These are phyloP conservation scores for Plenodomus biglobosus DNA, from an alignment of 2,329 filamentous ascomycete species.

Conservation along the genomic window DNA sequence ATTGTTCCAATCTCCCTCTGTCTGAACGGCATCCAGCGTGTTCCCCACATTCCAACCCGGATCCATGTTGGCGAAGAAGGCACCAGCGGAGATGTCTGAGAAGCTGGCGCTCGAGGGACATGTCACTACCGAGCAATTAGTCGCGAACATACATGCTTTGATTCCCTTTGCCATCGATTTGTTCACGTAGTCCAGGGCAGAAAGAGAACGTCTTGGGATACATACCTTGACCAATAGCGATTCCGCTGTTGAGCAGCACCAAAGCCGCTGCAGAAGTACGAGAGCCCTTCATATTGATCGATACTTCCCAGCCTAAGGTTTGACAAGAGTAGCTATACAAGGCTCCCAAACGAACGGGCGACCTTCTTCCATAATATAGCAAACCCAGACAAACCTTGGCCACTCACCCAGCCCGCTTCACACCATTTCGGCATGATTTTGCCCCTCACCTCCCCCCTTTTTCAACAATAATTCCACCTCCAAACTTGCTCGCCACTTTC, in stretches of 20 bases:
- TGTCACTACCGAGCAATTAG: conserved; percentile 23
- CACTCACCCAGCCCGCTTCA: no score
- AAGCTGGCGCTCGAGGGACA: conserved; percentile 49
- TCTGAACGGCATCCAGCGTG: conserved; percentile 58
- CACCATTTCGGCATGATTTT: no score
- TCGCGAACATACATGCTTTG: no score
- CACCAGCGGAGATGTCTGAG: conserved; percentile 49
- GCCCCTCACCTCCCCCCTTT: not conserved
- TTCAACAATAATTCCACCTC: not conserved
- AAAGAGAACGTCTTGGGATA: not conserved
- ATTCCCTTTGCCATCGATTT: not conserved
- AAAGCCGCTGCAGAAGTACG: conserved; percentile 8
- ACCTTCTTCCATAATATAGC: not conserved
- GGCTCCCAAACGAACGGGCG: not conserved
- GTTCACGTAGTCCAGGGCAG: not conserved
- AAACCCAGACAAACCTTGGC: no score
- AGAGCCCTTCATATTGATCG: conserved; percentile 3
- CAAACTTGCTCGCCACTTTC: not conserved
- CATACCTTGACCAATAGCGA: conserved; percentile 19
- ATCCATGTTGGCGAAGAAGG: conserved; percentile 53
- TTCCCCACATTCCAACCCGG: conserved; percentile 65
- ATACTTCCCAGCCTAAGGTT: not conserved
- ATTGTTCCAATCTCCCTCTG: conserved; percentile 63
- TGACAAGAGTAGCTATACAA: not conserved
- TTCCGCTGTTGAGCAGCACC: conserved; percentile 17